Base-by-base conservation (phyloP, 2,329 filamentous ascomycete species). In the Monosporascus sp. region DNA sequence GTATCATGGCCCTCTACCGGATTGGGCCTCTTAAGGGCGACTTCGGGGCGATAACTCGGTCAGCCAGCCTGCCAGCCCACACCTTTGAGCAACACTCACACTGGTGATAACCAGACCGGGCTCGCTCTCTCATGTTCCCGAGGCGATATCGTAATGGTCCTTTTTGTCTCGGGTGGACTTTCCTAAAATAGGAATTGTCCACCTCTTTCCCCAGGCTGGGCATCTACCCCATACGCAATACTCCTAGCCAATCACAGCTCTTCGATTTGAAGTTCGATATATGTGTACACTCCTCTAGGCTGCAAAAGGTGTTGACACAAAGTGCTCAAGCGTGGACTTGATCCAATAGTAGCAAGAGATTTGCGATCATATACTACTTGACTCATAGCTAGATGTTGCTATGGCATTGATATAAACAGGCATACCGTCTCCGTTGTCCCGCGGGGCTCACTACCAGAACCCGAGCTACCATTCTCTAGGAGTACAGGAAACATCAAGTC, bases 131-230 rank as follows among this genome's bases (percentile, higher is more conserved):
- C 5, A 6, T 9, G 18, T 20, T 14, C 18, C 6, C 5, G 39
- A 20, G 18, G 39, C 20, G 9, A 43, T 18, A 25, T 46, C 15
- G 25, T 5, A 24, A 27, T 11, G 4, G 3, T 14, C 11, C 9
- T 14, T 8, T 11, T 35, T 35, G 11, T 7, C n/a, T 58, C 59
- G 63, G 56, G 37, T 61, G 58, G 60, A 65, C 63, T 61, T 65
- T 56, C 63, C 60, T 20, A 50, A 49, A 59, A 57, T 27, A 18
- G 57, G 47, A 37, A 49, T 48, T 50, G 49, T 22, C 25, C 37
- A 46, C 39, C 11, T n/a, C 24, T 6, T 52, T 51, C 48, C 20
- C 52, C 39, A 53, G 50, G 46, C 39, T 35, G 31, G 31, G 9
- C 38, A 17, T 53, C 37, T 52, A 48, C 52, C 53, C 49, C 50